Conservation (phyloP, 2,329 filamentous ascomycete genomes). For the Colletotrichum somersetense region DNA sequence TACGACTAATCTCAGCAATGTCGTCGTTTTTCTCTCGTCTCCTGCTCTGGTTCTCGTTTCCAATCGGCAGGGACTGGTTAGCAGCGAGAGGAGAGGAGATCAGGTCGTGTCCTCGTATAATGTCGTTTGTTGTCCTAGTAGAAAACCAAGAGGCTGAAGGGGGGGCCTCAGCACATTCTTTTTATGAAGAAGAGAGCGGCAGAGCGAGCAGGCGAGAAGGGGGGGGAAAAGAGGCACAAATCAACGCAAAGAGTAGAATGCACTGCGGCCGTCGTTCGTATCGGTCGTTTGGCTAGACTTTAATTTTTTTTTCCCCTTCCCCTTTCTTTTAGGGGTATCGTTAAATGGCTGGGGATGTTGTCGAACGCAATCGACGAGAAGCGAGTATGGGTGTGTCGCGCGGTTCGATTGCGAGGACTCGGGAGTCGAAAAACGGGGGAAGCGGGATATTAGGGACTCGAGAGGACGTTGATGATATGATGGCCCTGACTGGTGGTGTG, state of each 20-base stretch:
- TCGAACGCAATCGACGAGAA: conserved; percentile 6
- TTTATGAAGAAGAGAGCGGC: conserved; percentile 5
- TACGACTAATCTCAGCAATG: conserved; percentile 28
- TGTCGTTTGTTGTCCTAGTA: conserved; percentile 6
- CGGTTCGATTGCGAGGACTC: conserved; percentile 14
- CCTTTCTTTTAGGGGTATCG: conserved; percentile 19
- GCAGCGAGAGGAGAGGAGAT: not conserved
- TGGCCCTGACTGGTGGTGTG: conserved; percentile 4
- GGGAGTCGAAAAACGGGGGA: not conserved
- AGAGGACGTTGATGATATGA: not conserved
- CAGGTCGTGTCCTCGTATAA: conserved; percentile 2
- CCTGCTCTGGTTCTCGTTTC: not conserved
- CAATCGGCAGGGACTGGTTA: not conserved
- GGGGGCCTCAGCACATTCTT: conserved; percentile 37
- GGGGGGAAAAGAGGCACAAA: not conserved
- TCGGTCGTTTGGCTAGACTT: conserved; percentile 12
- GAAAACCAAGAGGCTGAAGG: conserved; percentile 19
- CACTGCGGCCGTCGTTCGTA: conserved; percentile 32
- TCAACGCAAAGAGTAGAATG: conserved; percentile 14
- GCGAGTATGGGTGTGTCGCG: not conserved
- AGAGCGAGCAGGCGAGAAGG: not conserved
- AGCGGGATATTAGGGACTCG: conserved; percentile 20
- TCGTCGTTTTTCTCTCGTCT: conserved; percentile 11
- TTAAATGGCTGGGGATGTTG: conserved; percentile 8
- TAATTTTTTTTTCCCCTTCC: not conserved